A percentile compares a stretch with the other conserved stretches of the same genome.
These are phyloP conservation scores for Aegle marmelos DNA, from an alignment of 345 rosid genomes.

Conservation along the genomic window DNA sequence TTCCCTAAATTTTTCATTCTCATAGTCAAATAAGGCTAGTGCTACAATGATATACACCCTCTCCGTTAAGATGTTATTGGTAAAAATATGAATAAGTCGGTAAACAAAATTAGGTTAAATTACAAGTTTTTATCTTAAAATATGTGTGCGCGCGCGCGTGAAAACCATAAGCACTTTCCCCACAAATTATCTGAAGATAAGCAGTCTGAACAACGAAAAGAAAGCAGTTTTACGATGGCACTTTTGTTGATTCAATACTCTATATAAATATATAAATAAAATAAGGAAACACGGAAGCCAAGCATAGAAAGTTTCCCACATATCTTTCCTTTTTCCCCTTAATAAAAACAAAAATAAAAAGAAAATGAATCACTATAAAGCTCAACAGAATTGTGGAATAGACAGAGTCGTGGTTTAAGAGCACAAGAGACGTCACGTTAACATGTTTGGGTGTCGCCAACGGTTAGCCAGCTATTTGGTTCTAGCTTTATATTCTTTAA, in stretches of 20 bases:
- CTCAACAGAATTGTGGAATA: background rate
- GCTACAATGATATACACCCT: background rate
- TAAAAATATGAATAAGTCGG: background rate
- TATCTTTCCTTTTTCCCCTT: background rate
- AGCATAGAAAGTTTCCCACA: background rate
- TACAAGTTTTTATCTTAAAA: no score
- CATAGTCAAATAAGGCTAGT: no score
- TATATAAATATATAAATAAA: no score
- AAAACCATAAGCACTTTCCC: background rate
- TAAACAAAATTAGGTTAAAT: background rate
- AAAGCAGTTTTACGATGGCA: background rate
- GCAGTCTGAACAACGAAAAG: background rate
- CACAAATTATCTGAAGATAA: background rate
- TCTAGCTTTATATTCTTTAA: no score
- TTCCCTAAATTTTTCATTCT: no score
- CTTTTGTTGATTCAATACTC: background rate
- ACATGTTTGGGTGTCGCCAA: no score
- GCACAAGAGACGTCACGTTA: no score
- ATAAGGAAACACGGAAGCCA: background rate
- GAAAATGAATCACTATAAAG: background rate
- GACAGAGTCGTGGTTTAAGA: background rate
- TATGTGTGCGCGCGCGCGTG: no score
- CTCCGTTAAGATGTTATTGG: background rate
- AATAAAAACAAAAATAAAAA: no score
- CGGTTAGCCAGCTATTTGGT: no score